Base-by-base conservation (phyloP, 1,139 yeast genomes). In the Nadsonia starkeyi-henricii region DNA sequence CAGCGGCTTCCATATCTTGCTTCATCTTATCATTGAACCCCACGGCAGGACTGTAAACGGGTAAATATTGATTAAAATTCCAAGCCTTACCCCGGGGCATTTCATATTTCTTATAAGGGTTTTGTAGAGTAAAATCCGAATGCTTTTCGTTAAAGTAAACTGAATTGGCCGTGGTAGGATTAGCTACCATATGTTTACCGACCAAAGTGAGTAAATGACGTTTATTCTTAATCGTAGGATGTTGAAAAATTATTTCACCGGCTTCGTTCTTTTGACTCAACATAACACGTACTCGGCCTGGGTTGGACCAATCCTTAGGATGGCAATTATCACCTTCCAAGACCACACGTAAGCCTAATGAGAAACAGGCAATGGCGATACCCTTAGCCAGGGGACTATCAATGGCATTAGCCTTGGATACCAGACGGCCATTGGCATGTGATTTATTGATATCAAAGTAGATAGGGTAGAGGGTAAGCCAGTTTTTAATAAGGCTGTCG, bases 301-400 rank as follows among this genome's bases (percentile, higher is more conserved):
- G 94, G 62, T 91, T 91, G 53, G 97, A 95, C 75, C 84, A 91
- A 67, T 91, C 98, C 63, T 88, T 95, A 12, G 98, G 98, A 65
- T 91, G 98, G 2, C 83, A 68, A 66, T 88, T 91, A 53, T 83
- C 86, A 54, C 91, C 79, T 62, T 56, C 75, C 60, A 62, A 56
- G 28, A 67, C 63, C 7, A 62, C 56, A 44, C 63, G 63, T 45
- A 63, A 55, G 69, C 69, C 58, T 55, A 65, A 52, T 67, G 67
- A 56, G 74, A 75, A 36, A 76, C 85, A 64, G 3, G 67, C 73
- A 13, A 85, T 94, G 36, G 84, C 74, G 33, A 91, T 74, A 2
- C 85, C 79, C 58, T 81, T 80, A 2, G 96, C 96, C 53, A 89
- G 69, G 1, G 98, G 98, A 64, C 88, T 86, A 51, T 72, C 78